Evolutionary conservation across 768 basidiomycete species (phyloP), one percentile per base, ranked within the genome.

Genomic region (Hygrophoropsis aurantiaca): DNA sequence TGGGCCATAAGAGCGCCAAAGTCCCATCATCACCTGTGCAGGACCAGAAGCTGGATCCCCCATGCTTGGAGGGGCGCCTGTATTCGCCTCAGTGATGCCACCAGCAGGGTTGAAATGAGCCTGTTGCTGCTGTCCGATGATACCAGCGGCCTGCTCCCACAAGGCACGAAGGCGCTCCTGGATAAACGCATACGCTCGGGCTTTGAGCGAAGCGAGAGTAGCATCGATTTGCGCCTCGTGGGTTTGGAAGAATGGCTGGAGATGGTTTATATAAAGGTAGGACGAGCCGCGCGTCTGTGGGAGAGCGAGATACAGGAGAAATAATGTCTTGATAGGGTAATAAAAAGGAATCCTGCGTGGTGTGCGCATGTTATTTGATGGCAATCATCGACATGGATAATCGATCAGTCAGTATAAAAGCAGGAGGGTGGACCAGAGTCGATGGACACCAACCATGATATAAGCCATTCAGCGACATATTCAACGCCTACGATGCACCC

Each of bases 261-360:
- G 82, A 52, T 91, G 83, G 11, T 75, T 71, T 34, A 72, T 74
- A 73, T 95, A 97, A 59, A 97, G 72, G 64, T 88, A 90, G 1
- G 91, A 83, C 0, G 94, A 82, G 20, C 94, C 94, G 54, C 83
- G 84, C 0, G 90, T 91, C 61, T 94, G 92, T 0, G 94, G 94
- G 5, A 94, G 81, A 2, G 85, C 87, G 40, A 97, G 83, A 68
- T 92, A 95, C 49, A 95, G 81, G 37, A 97, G 81, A 63, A 94
- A 88, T 45, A 88, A 58, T 3, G 83, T 84, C 72, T 94, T 95
- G 57, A 91, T 47, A 23, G 84, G 69, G 56, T 83, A 83, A 71
- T 97, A 97, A 66, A 97, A 81, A 2, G 94, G 94, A 39, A 97
- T 78, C 91, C 92, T 92, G 61, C 40, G 34, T 27, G 38, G 30